phyloP scores from a whole-genome alignment of 2,329 filamentous ascomycete species.

The Nigrospora oryzae region DNA sequence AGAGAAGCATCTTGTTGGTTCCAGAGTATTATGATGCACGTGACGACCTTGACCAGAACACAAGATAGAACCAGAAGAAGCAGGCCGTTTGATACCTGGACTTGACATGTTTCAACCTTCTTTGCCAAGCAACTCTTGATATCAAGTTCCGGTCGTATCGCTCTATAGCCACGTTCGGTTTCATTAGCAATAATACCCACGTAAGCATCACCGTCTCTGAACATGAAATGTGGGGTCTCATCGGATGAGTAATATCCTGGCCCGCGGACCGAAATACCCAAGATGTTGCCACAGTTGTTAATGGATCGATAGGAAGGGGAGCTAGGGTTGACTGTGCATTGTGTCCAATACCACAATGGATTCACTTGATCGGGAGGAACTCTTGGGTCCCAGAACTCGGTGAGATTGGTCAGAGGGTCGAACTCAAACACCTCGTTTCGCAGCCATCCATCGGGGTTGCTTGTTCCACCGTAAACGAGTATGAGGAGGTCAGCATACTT shows the following conservation, averaged over 20 bases:
- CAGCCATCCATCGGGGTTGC: slow-evolving; percentile 10
- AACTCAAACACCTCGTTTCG: slow-evolving; percentile 9
- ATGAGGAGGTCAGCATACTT: neutral
- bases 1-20: slow-evolving; percentile 30
- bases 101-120: slow-evolving; percentile 8
- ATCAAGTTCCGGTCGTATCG: no score
- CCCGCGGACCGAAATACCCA: neutral
- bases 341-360: slow-evolving; percentile 9
- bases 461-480: slow-evolving; percentile 1
- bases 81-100: slow-evolving; percentile 10
- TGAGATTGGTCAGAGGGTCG: slow-evolving; percentile 7
- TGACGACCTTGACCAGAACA: slow-evolving; percentile 31
- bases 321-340: slow-evolving; percentile 5
- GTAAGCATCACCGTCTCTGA: no score
- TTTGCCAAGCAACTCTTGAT: slow-evolving; percentile 12
- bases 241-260: no score
- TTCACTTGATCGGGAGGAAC: slow-evolving; percentile 9
- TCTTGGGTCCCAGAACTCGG: slow-evolving; percentile 8
- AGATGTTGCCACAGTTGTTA: neutral
- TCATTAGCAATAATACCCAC: no score
- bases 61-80: slow-evolving; percentile 13
- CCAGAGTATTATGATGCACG: slow-evolving; percentile 19
- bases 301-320: no score
- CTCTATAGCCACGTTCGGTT: no score
- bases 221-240: no score